Base-by-base conservation (phyloP, 352 stramenopile genomes). In the Pythium pyrilobum region DNA sequence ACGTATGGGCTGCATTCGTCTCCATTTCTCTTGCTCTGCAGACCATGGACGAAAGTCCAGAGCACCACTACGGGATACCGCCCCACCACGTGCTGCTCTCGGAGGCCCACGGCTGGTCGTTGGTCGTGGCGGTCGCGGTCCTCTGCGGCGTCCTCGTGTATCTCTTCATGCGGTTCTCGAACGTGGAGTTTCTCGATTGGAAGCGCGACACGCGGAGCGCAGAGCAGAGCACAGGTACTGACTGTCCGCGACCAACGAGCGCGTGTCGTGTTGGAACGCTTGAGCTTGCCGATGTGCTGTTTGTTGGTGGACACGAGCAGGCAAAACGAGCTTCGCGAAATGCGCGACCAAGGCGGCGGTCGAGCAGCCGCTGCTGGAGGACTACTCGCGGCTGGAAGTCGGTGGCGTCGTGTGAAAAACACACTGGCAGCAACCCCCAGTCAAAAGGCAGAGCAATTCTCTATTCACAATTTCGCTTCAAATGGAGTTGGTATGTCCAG, bases 131-230 rank as follows among this genome's bases (percentile, higher is more conserved):
- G 21, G 41, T 66, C 18, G 43, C 62, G 16, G 21, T 70, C 8
- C 7, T 66, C 2, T 60, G 51, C 27, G 49, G 39, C 6, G 27
- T 45, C 23, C 23, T 64, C 10, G 43, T 49, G 4, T 71, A 54
- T 49, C 47, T 71, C 20, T 56, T 64, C 53, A 9, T 57, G 36
- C 49, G 53, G 18, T 27, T 47, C 18, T 34, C 54, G 16, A 59
- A 59, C n/a, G 21, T 23, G 39, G 52, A 55, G 33, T 54, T 61
- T 34, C 38, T 43, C 4, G 28, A 46, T 10, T 66, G 58, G 51
- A 31, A 41, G 16, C 3, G 53, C 39, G 39, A 36, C 5, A 31
- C 46, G n/a, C 34, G 16, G 6, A 9, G 16, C 16, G n/a, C 6
- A 27, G 9, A 39, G 11, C 32, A 10, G 1, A 32, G 20, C 3